A percentile compares a stretch with the other conserved stretches of the same genome.
phyloP scores from a whole-genome alignment of 2,329 filamentous ascomycete species.

The Blastomyces emzantsi region DNA sequence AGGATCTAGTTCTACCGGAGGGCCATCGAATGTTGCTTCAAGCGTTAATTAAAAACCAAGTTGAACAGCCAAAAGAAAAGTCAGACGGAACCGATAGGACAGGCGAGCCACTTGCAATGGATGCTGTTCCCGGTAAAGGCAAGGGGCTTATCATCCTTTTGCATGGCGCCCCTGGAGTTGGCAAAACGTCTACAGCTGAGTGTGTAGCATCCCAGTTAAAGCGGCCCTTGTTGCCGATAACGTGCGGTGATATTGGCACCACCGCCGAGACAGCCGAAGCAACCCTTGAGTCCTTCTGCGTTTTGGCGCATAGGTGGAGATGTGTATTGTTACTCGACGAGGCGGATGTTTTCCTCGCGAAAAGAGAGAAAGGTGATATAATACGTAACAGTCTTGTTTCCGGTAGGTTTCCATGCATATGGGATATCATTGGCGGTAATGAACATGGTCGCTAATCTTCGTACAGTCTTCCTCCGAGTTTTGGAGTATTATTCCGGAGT shows the following conservation, averaged over 20 bases:
- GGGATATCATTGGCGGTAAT: neutral
- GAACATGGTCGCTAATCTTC: neutral
- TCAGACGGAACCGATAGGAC: neutral
- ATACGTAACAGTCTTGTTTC: conserved; percentile 37
- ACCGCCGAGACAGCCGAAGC: conserved; percentile 24
- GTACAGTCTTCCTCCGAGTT: conserved; percentile 38
- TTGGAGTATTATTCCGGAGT: conserved; percentile 43
- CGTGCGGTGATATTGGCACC: conserved; percentile 43
- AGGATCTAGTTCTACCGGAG: conserved; percentile 3
- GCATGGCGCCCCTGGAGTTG: conserved; percentile 20
- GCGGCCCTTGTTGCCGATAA: conserved; percentile 20
- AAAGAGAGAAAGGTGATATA: conserved; percentile 28
- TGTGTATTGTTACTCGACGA: conserved; percentile 40
- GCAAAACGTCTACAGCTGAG: conserved; percentile 20
- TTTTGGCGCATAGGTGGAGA: conserved; percentile 22
- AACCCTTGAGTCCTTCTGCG: conserved; percentile 23
- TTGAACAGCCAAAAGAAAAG: neutral
- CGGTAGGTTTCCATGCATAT: conserved; percentile 13
- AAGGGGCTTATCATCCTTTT: conserved; percentile 23
- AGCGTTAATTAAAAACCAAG: conserved; percentile 5
- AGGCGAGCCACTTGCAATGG: neutral
- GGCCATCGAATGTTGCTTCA: conserved; percentile 5
- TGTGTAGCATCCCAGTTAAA: conserved; percentile 17
- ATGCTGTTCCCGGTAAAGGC: conserved; percentile 13
- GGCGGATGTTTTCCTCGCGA: conserved; percentile 37